Base-by-base conservation (phyloP, 805 yeast species). In the Sugiyamaella americana region DNA sequence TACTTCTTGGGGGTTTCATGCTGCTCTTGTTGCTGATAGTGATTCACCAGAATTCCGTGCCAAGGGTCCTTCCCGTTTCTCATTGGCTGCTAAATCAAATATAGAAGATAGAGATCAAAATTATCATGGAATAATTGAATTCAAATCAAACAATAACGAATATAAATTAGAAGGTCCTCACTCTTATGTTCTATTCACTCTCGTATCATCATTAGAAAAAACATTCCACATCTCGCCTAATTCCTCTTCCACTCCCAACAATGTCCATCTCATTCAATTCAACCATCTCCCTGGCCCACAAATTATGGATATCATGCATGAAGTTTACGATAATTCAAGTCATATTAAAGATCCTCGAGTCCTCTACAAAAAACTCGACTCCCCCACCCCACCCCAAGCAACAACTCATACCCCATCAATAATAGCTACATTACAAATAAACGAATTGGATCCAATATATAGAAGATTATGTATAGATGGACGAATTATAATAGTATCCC, bases 1-100 rank as follows among this genome's bases (percentile, higher is more conserved):
- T 6, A 71, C 79, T 0, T 84, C 95, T 0, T 80, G 95, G 86
- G 94, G 83, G 0, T 76, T 87, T 52, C 97, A 89, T 64, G 87
- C 96, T 2, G 77, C 88, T 2, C 64, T 89, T 42, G 88, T 89
- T 1, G 89, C 89, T 24, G 83, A 83, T 47, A 78, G 89, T 44
- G 91, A 87, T 53, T 71, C 80, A 0, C 79, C 82, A 0, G 83
- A 82, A 54, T 65, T 83, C 61, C 70, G 88, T 23, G 70, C 70
- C 42, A 68, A 73, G 50, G 96, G 95, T 1, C 57, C 70, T 4
- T 77, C 78, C 37, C 66, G 95, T 46, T 89, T 89, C 63, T 67
- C 73, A 49, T 63, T 78, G 32, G 95, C 96, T 0, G 94, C 88
- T 0, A 59, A 61, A 23, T 57, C 68, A 8, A 75, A 84, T 32